A percentile compares a stretch with the other conserved stretches of the same genome.
Conservation (phyloP, 169 alveolate genomes). For the Plasmodium yoelii region DNA sequence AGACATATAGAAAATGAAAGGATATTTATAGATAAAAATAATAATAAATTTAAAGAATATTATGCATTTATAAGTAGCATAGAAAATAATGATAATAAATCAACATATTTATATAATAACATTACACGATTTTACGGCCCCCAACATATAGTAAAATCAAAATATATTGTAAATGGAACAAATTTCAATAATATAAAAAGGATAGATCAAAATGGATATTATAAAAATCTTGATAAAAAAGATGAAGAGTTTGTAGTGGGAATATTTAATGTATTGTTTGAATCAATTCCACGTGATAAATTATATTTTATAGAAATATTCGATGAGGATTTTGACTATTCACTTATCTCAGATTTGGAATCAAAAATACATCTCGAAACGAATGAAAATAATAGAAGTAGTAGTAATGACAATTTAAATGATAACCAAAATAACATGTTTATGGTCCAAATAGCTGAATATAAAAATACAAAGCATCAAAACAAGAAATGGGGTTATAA, state of each 20-base stretch:
- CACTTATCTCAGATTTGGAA: neutral
- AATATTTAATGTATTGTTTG: neutral
- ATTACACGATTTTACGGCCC: conserved; percentile 1
- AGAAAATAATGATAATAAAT: neutral
- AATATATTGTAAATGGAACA: conserved; percentile 2
- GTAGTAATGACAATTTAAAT: no score
- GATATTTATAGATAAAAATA: neutral
- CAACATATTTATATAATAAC: neutral
- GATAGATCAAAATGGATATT: neutral
- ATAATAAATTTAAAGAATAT: conserved; percentile 6
- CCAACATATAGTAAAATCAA: neutral
- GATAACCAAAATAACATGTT: no score
- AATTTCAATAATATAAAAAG: neutral
- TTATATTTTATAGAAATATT: neutral
- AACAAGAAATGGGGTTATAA: neutral
- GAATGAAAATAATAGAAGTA: no score
- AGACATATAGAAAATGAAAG: neutral
- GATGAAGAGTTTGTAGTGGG: no score
- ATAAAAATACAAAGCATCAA: no score
- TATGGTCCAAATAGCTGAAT: no score
- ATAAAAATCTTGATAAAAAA: neutral
- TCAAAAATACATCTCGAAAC: neutral
- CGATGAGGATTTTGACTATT: neutral
- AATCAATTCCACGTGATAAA: neutral
- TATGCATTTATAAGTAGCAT: neutral